Base-by-base conservation (phyloP, 2,329 filamentous ascomycete species). In the Akanthomyces lecanii region DNA sequence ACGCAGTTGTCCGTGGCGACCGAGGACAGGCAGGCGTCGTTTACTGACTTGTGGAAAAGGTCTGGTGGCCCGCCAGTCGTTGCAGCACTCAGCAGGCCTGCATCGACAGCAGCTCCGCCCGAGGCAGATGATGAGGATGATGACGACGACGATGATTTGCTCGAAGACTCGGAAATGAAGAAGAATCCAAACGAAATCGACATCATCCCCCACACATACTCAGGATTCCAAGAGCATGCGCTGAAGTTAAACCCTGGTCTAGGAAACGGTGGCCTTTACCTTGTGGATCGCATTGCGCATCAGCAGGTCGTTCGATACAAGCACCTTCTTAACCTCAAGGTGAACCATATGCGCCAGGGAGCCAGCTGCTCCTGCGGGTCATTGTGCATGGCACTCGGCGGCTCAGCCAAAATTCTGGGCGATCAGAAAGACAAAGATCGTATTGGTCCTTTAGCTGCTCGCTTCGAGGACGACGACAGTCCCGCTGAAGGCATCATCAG, bases 251-350 rank as follows among this genome's bases (percentile, higher is more conserved):
- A 96, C 70, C 91, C 91, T n/a, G 78, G 81, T 12, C 79, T 96
- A 63, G 78, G 67, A 10, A 79, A 81, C 10, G 81, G 70, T 4
- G 81, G 83, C 68, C 76, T 70, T 38, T 88, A 86, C 73, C 80
- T 97, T 66, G 84, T 94, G 16, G 89, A 95, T 36, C 87, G 92
- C 52, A 89, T 97, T 67, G 90, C 90, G 0, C 85, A 91, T 67
- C 92, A 96, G 70, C 91, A 97, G 73, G 79, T 89, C 53, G 80
- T 86, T 64, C 85, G 92, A 62, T 96, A 93, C 75, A 95, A 93
- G 73, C 84, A 85, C 33, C 79, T 97, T 18, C 79, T 94, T 36
- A 87, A 86, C 44, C 78, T 82, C 65, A 89, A 86, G 70, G 81
- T 91, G 62, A 89, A 89, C 69, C 92, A 97, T 71, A 77, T 87